Conservation (phyloP, 164 flowering plant genomes). For the Stephania japonica region DNA sequence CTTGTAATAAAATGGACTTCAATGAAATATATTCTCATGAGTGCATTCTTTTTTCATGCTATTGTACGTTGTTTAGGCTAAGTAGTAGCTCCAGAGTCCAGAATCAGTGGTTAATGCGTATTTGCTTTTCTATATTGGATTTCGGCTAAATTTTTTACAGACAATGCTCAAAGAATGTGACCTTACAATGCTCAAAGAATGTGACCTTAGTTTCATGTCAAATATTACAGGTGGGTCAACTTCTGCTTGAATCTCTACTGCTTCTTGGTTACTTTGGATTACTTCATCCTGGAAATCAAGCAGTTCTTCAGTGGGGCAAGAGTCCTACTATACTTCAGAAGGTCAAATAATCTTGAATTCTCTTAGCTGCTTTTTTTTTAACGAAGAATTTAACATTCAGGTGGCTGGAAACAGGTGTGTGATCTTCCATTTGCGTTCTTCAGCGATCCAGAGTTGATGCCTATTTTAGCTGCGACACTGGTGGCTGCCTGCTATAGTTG, state of each 20-base stretch:
- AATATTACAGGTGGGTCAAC: conserved; percentile 59
- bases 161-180: background rate
- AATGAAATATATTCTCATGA: background rate
- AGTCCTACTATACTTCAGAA: conserved; percentile 94
- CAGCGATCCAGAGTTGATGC: conserved; percentile 86
- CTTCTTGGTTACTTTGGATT: conserved; percentile 82
- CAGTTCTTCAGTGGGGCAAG: conserved; percentile 93
- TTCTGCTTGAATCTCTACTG: conserved; percentile 64
- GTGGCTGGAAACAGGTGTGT: conserved; percentile 54
- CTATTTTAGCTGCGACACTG: conserved; percentile 70
- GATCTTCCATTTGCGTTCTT: conserved; percentile 93
- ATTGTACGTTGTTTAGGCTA: background rate
- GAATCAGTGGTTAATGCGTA: background rate
- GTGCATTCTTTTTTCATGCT: background rate
- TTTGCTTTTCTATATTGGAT: background rate
- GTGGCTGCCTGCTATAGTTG: conserved; percentile 84
- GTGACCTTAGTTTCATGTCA: background rate
- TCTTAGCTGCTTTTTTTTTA: background rate
- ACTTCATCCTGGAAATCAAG: conserved; percentile 84
- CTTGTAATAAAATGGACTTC: background rate
- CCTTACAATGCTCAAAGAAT: background rate
- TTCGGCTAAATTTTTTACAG: background rate
- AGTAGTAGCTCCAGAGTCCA: too few species aligned
- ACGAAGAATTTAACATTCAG: conserved; percentile 19
- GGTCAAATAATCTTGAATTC: conserved; percentile 35